Conservation (phyloP, 2,329 filamentous ascomycete genomes). For the Colletotrichum godetiae region DNA sequence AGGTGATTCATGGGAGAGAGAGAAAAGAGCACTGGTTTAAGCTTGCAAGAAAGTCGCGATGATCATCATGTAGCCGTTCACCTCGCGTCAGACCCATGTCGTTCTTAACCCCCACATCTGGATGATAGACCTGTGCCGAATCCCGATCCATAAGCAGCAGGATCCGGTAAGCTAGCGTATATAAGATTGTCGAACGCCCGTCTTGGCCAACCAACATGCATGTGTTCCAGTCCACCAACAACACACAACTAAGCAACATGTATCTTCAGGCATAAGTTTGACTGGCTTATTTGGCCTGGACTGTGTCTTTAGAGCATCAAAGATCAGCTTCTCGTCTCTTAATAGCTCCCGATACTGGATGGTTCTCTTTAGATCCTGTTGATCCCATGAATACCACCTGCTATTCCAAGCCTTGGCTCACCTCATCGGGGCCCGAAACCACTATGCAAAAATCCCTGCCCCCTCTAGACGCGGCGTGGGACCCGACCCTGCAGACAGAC, state of each 20-base stretch:
- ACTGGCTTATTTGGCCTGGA: background rate
- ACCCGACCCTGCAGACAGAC: background rate
- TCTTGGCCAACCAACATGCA: background rate
- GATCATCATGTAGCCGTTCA: background rate
- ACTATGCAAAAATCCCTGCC: background rate
- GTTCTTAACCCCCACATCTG: background rate
- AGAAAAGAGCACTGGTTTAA: no score
- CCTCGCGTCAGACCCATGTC: background rate
- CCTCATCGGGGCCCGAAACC: background rate
- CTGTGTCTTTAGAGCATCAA: background rate
- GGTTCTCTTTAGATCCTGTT: background rate
- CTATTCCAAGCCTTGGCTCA: background rate
- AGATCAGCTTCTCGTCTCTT: background rate
- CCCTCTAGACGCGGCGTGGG: background rate
- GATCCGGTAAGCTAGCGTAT: background rate
- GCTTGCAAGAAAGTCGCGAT: background rate
- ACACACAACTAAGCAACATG: background rate
- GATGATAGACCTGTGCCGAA: background rate
- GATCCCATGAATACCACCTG: background rate
- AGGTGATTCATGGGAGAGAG: background rate
- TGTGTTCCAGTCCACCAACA: background rate
- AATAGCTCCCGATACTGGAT: background rate
- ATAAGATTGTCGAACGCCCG: background rate
- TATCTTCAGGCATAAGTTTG: background rate
- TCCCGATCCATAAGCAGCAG: background rate